phyloP scores from a whole-genome alignment of 805 yeast genomes.

The Metschnikowia gelsemii region DNA sequence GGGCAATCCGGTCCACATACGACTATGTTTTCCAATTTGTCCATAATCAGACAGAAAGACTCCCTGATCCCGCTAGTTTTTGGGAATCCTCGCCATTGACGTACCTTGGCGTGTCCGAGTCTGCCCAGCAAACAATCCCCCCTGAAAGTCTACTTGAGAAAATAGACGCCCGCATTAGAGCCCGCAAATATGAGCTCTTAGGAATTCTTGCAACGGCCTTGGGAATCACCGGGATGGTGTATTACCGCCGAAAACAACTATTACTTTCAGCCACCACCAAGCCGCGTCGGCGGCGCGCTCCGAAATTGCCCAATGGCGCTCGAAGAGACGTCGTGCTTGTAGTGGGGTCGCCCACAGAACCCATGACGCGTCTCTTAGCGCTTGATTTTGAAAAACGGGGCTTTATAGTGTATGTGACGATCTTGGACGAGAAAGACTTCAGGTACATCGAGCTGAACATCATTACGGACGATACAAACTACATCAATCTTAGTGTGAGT shows the following conservation, averaged over 20 bases:
- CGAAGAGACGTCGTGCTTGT: constrained; percentile 72
- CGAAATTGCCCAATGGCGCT: constrained; percentile 64
- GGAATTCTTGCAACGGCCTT: constrained; percentile 11
- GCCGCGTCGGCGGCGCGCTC: constrained; percentile 50
- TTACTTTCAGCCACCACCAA: not conserved
- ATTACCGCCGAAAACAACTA: constrained; percentile 5
- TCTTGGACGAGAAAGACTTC: constrained; percentile 59
- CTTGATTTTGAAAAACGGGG: constrained; percentile 77
- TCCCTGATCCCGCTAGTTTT: constrained; percentile 20
- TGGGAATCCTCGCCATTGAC: constrained; percentile 8
- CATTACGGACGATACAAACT: constrained; percentile 66
- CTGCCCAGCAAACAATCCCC: constrained; percentile 1
- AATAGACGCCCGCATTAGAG: not conserved
- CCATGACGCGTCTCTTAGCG: constrained; percentile 65
- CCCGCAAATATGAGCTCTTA: constrained; percentile 9
- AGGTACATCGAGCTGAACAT: constrained; percentile 52
- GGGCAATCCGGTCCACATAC: constrained; percentile 27
- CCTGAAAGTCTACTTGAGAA: constrained; percentile 2
- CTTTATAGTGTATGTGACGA: constrained; percentile 75
- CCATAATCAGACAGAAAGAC: constrained; percentile 25
- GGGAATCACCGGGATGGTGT: constrained; percentile 13
- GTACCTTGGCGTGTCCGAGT: constrained; percentile 2
- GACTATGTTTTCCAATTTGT: constrained; percentile 24
- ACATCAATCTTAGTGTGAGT: constrained; percentile 54
- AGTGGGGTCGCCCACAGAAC: constrained; percentile 76